A percentile compares a stretch with the other conserved stretches of the same genome.
phyloP scores from a whole-genome alignment of 805 yeast species.

The Kazachstania africana region DNA sequence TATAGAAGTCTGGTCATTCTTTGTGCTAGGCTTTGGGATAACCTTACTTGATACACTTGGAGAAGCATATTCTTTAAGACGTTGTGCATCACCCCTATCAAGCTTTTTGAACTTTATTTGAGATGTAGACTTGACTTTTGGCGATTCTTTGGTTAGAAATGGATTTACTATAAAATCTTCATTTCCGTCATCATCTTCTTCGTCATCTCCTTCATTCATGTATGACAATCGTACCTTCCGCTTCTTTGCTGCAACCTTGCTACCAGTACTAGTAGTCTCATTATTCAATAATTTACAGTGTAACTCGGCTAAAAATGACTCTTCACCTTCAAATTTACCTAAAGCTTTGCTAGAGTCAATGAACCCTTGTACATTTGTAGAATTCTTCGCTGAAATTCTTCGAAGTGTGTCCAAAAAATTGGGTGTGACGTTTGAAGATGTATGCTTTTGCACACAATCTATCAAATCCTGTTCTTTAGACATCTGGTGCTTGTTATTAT shows the following conservation, averaged over 20 bases:
- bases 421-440: constrained; percentile 12
- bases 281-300: too few relatives aligned
- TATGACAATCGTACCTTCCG: constrained; percentile 1
- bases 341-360: constrained; percentile 15
- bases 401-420: constrained; percentile 13
- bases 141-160: neutral
- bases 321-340: constrained; percentile 16
- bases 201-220: constrained; percentile 3
- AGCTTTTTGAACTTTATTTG: constrained; percentile 12
- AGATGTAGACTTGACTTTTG: too few relatives aligned
- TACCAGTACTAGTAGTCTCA: too few relatives aligned
- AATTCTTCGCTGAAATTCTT: constrained; percentile 10
- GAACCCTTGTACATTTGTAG: constrained; percentile 8
- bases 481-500: too few relatives aligned
- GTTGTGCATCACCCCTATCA: constrained; percentile 11
- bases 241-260: constrained; percentile 1
- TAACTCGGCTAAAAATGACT: constrained; percentile 5
- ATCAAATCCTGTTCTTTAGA: neutral
- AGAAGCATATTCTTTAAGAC: constrained; percentile 14
- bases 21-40: too few relatives aligned
- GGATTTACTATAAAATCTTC: neutral
- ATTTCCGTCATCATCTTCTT: constrained; percentile 1
- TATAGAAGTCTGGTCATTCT: too few relatives aligned
- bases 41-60: too few relatives aligned
- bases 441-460: constrained; percentile 12